A percentile compares a stretch with the other conserved stretches of the same genome.
phyloP scores from a whole-genome alignment of 192 early-diverging fungal genomes.

The Mortierella hygrophila region DNA sequence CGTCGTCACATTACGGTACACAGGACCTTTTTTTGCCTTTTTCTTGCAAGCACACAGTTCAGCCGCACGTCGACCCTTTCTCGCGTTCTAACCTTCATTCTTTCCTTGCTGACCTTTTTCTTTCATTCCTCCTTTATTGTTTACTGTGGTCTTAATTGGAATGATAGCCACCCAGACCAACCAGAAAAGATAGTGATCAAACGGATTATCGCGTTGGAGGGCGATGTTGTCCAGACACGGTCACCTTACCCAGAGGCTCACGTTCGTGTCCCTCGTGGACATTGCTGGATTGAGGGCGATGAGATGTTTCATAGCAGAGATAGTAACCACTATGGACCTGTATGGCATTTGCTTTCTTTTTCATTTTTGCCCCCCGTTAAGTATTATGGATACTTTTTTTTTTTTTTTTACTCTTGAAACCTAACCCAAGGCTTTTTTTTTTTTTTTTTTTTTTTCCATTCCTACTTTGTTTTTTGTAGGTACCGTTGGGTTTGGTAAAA shows the following conservation, averaged over 20 bases:
- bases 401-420: not conserved
- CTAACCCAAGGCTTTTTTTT: not conserved
- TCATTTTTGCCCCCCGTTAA: not conserved
- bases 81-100: no score
- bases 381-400: not conserved
- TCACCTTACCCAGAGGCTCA: constrained; percentile 57
- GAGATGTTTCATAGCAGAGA: constrained; percentile 87
- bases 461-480: constrained; percentile 24
- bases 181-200: constrained; percentile 82
- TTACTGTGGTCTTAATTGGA: not conserved
- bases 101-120: not conserved
- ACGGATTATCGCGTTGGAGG: constrained; percentile 86
- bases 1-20: constrained; percentile 71
- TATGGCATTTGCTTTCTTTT: constrained; percentile 32
- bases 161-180: constrained; percentile 70
- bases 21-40: not conserved
- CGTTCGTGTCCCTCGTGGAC: constrained; percentile 78
- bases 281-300: constrained; percentile 91
- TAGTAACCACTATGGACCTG: constrained; percentile 84
- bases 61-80: no score
- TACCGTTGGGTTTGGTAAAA: constrained; percentile 77
- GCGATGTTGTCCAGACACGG: constrained; percentile 76
- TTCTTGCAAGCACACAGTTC: not conserved
- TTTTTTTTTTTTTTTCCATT: no score
- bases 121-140: not conserved